phyloP scores from a whole-genome alignment of 768 basidiomycete species.

The Tulasnella sp. region DNA sequence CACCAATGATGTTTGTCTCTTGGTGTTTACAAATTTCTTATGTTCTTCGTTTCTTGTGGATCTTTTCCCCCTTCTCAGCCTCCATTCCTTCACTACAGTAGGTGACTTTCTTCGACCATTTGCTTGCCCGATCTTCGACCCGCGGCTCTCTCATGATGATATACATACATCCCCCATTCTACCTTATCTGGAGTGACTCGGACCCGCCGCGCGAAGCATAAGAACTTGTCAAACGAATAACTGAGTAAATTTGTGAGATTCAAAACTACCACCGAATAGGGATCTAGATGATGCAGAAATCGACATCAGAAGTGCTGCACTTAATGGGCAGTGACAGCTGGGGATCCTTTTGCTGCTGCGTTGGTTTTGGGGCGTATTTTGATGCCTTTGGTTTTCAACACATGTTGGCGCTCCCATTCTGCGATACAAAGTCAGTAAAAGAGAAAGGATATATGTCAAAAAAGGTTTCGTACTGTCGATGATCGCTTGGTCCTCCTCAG shows the following conservation, averaged over 20 bases:
- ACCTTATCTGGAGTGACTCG: not conserved
- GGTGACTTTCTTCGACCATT: not conserved
- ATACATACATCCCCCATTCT: not conserved
- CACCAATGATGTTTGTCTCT: not conserved
- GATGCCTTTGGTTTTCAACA: conserved; percentile 52
- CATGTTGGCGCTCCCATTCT: conserved; percentile 47
- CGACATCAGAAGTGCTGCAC: not conserved
- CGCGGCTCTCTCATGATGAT: not conserved
- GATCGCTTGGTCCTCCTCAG: conserved; percentile 64
- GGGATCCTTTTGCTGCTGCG: not conserved
- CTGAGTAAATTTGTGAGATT: not conserved
- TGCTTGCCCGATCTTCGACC: not conserved
- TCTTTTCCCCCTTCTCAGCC: not conserved
- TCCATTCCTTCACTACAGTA: not conserved
- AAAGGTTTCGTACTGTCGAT: not conserved
- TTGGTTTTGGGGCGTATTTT: conserved; percentile 39
- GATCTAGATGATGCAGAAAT: not conserved
- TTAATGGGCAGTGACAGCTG: not conserved
- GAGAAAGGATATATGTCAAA: not conserved
- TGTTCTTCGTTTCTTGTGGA: conserved; percentile 9
- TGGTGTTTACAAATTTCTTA: not conserved
- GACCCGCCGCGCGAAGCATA: not conserved
- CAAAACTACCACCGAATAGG: not conserved
- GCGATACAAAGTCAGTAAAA: not conserved
- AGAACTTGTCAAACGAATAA: not conserved